Evolutionary conservation across 257 asterid genomes (phyloP), one percentile per base, ranked within the genome.

Genomic region (Euphrasia confusa): DNA sequence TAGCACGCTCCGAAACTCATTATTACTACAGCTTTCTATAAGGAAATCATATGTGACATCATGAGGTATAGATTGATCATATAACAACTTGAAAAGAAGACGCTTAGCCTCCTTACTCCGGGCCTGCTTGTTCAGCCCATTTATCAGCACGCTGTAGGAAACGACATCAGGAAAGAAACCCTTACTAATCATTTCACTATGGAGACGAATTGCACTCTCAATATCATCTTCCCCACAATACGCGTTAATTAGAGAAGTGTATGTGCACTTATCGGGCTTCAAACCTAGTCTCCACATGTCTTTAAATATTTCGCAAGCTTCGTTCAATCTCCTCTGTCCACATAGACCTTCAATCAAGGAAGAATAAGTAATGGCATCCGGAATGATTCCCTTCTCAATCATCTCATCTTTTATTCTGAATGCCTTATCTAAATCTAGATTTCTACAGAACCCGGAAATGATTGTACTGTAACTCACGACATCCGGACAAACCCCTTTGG

Each of bases 301-400:
- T 68, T 73, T 80, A 74, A 88, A 88, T 70, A 88, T 79, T 37
- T 77, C 79, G 70, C 79, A 74, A 45, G 91, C 94, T 78, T 88
- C 94, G 0, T 24, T 64, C 68, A 87, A 54, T 72, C 84, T 82
- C 74, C 80, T 73, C 71, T 81, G 77, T 62, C 66, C 81, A 67
- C 94, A 85, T 47, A 88, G 95, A 65, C 95, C 96, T 79, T 87
- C 89, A 66, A 90, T 88, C 69, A 90, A 68, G 2, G 95, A 80
- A 7, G 97, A 85, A 75, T 81, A 90, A 64, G 97, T 85, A 55
- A 90, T 74, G 37, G 76, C 75, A 73, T 90, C 95, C 0, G 90
- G 95, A 10, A 63, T 58, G 60, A 90, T 76, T 45, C 89, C 95
- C 66, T 82, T 90, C 71, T 74, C 62, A 21, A 73, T 67, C 98